A percentile compares a stretch with the other conserved stretches of the same genome.
These are phyloP conservation scores for Xerophyta viscosa DNA, from an alignment of 106 monocot species.

Conservation along the genomic window DNA sequence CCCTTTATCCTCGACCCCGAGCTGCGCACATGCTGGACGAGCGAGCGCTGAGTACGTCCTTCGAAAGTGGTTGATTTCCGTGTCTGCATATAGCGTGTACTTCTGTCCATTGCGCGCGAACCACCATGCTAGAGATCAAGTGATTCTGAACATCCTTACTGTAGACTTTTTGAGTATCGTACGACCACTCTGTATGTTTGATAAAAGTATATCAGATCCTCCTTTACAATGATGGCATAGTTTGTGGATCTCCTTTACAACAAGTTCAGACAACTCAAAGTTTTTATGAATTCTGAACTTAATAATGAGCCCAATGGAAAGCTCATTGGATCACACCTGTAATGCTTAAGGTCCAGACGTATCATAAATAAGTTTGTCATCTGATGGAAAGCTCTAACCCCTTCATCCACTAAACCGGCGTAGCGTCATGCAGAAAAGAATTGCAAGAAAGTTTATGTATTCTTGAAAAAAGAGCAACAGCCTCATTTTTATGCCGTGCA, in stretches of 20 bases:
- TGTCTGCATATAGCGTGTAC: too few species aligned
- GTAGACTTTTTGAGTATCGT: too few species aligned
- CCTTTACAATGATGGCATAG: constrained; percentile 21
- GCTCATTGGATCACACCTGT: too few species aligned
- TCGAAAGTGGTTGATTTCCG: too few species aligned
- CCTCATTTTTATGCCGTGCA: constrained; percentile 27
- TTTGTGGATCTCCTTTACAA: constrained; percentile 29
- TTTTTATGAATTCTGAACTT: constrained; percentile 47
- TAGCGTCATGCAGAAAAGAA: constrained; percentile 54
- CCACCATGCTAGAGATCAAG: too few species aligned
- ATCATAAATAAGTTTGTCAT: constrained; percentile 25
- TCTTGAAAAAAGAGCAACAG: constrained; percentile 21
- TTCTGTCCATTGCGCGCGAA: too few species aligned
- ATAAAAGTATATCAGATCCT: constrained; percentile 53
- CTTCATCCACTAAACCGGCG: constrained; percentile 39
- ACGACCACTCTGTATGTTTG: constrained; percentile 69
- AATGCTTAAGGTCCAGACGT: constrained; percentile 34
- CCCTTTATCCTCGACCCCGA: too few species aligned
- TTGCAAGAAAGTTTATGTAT: constrained; percentile 34
- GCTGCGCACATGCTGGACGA: too few species aligned
- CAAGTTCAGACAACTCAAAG: constrained; percentile 29
- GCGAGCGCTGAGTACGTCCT: too few species aligned
- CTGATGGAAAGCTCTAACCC: constrained; percentile 21
- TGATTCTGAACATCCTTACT: too few species aligned
- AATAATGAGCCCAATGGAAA: constrained; percentile 55